Percentiles rank a stretch among this genome's conserved stretches.
phyloP scores from a whole-genome alignment of 495 filamentous ascomycete species.

The Rusavskia elegans region DNA sequence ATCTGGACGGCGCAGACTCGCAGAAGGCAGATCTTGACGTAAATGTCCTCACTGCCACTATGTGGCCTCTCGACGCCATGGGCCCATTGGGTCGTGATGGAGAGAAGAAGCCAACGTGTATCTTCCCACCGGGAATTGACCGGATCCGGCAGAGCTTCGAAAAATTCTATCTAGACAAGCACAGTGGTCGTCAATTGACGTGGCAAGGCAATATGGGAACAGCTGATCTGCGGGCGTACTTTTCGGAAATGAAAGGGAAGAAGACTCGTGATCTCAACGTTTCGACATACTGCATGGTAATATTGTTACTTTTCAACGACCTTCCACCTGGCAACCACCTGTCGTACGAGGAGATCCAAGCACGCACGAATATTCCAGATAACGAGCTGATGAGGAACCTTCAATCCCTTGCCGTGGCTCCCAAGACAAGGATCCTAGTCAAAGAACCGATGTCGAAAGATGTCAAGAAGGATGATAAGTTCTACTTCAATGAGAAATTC shows the following conservation, averaged over 20 bases:
- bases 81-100: constrained; percentile 37
- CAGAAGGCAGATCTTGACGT: constrained; percentile 64
- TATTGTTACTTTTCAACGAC: constrained; percentile 82
- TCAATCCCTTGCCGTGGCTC: constrained; percentile 70
- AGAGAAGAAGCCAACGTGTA: constrained; percentile 32
- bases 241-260: constrained; percentile 57
- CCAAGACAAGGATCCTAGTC: constrained; percentile 63
- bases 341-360: constrained; percentile 74
- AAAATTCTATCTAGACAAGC: constrained; percentile 74
- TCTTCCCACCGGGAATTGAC: constrained; percentile 63
- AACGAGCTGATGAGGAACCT: constrained; percentile 68
- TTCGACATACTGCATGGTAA: constrained; percentile 81
- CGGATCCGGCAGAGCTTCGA: constrained; percentile 71
- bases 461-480: constrained; percentile 63
- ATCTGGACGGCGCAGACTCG: constrained; percentile 45
- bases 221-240: constrained; percentile 70
- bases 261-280: constrained; percentile 77
- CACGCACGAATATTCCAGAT: constrained; percentile 63
- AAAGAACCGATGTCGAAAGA: constrained; percentile 77
- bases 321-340: constrained; percentile 45
- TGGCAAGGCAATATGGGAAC: constrained; percentile 74
- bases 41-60: constrained; percentile 77
- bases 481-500: constrained; percentile 77
- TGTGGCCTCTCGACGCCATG: constrained; percentile 87
- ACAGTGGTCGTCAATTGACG: constrained; percentile 72